Conservation (phyloP, 106 monocot genomes). For the Allium fistulosum region DNA sequence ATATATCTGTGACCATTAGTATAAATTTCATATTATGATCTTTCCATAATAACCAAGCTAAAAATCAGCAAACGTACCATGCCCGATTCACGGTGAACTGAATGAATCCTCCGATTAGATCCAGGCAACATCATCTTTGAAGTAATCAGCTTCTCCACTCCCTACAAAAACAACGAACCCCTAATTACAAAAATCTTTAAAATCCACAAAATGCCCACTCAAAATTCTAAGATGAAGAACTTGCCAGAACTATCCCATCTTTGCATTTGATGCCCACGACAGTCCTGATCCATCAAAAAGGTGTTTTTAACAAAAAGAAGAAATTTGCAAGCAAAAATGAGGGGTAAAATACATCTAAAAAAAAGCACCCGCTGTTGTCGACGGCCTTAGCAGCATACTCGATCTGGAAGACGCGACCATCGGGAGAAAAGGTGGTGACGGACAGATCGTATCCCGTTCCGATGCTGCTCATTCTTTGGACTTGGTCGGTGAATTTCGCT, state of each 20-base stretch:
- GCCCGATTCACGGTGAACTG: conserved; percentile 58
- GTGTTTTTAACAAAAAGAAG: no score
- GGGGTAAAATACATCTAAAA: no score
- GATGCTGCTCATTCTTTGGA: conserved; percentile 75
- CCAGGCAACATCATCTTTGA: conserved; percentile 71
- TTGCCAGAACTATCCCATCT: background rate
- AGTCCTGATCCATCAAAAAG: conserved; percentile 6
- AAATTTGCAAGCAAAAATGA: no score
- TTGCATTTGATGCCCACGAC: conserved; percentile 3
- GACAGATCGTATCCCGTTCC: conserved; percentile 98
- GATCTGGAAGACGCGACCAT: conserved; percentile 96
- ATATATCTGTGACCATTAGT: background rate
- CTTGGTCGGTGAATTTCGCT: background rate
- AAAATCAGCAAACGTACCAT: conserved; percentile 15
- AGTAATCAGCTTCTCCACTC: conserved; percentile 62
- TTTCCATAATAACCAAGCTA: background rate
- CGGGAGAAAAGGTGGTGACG: conserved; percentile 95
- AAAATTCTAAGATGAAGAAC: conserved; percentile 2
- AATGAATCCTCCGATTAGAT: conserved; percentile 66
- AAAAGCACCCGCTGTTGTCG: conserved; percentile 70
- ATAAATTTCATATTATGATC: no score
- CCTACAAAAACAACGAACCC: conserved; percentile 8
- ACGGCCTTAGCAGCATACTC: conserved; percentile 98
- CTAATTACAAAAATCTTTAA: background rate
- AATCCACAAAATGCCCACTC: background rate